phyloP scores from a whole-genome alignment of 495 filamentous ascomycete species.

The Paragyromitra xinjiangensis region DNA sequence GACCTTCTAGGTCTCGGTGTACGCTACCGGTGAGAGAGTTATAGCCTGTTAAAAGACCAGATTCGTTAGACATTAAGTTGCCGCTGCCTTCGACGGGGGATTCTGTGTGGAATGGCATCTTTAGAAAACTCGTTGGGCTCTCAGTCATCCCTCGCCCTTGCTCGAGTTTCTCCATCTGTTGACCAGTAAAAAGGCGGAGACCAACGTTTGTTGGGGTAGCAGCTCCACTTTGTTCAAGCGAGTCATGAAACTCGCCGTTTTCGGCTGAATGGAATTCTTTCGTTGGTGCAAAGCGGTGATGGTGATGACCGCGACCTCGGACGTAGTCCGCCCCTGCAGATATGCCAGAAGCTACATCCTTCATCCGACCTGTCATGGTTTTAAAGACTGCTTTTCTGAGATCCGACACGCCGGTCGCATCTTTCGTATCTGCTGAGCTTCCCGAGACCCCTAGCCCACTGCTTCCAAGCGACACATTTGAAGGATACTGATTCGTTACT shows the following conservation, averaged over 20 bases:
- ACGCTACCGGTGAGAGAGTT: conserved; percentile 60
- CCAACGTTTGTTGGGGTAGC: conserved; percentile 34
- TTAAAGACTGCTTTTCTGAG: conserved; percentile 76
- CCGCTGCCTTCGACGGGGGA: conserved; percentile 23
- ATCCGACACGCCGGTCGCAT: conserved; percentile 54
- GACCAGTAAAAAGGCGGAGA: conserved; percentile 20
- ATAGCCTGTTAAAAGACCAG: conserved; percentile 45
- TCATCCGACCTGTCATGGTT: conserved; percentile 75
- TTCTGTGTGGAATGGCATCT: conserved; percentile 40
- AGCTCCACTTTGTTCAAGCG: conserved; percentile 35
- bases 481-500: conserved; percentile 39
- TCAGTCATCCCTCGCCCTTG: conserved; percentile 21
- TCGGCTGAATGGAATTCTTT: conserved; percentile 46
- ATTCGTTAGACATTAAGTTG: conserved; percentile 7
- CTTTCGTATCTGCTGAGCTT: conserved; percentile 33
- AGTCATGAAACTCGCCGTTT: conserved; percentile 38
- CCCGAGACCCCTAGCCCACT: conserved; percentile 6
- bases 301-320: conserved; percentile 52
- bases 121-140: conserved; percentile 42
- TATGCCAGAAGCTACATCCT: conserved; percentile 83
- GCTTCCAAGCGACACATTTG: conserved; percentile 40
- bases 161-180: conserved; percentile 31
- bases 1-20: conserved; percentile 54
- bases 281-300: conserved; percentile 31
- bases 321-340: conserved; percentile 55